Conservation (phyloP, 176 grass and related monocot species). For the Eleusine coracana region DNA sequence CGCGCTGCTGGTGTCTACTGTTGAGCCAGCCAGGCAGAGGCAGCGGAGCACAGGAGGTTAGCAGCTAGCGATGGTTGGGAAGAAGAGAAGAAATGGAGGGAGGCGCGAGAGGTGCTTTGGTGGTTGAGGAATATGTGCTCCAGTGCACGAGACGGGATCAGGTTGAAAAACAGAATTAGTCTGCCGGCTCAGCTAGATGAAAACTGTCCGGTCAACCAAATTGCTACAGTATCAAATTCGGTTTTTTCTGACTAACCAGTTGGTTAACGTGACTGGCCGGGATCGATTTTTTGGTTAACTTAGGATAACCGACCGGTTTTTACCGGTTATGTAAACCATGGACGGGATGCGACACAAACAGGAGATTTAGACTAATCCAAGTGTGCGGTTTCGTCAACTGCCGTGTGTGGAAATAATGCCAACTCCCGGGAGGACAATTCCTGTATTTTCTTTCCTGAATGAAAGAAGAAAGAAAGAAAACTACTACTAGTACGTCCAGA, state of each 20-base stretch:
- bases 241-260: no score
- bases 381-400: not conserved
- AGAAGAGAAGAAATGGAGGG: not conserved
- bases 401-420: not conserved
- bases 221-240: no score
- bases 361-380: not conserved
- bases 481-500: not conserved
- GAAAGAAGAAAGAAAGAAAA: not conserved
- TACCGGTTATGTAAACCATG: no score
- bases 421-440: not conserved
- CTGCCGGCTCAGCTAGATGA: no score
- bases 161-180: no score
- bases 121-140: slow-evolving; percentile 10
- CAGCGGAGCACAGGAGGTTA: not conserved
- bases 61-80: not conserved
- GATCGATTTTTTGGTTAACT: no score
- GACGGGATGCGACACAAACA: not conserved
- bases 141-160: no score
- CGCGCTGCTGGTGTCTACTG: no score
- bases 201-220: no score
- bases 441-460: not conserved
- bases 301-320: no score
- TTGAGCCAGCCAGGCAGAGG: no score
- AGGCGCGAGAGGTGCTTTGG: not conserved
- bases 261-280: no score